Conservation (phyloP, 1,284 basidiomycete genomes). For the Hymenochaete sp. region DNA sequence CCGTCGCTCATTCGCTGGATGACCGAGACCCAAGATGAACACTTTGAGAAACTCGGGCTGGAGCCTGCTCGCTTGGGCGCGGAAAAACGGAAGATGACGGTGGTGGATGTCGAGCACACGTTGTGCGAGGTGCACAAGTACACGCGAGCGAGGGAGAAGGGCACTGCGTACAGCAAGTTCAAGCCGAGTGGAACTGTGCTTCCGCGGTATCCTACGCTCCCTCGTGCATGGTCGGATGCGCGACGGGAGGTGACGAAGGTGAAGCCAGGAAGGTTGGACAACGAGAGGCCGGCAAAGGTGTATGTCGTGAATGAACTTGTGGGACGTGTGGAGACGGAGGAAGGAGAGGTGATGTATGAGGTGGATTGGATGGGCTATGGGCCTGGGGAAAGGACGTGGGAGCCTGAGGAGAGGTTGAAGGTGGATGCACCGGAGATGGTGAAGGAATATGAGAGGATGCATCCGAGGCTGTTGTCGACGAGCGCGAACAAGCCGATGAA, state of each 20-base stretch:
- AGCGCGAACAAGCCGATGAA: background rate
- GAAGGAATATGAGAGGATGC: slow-evolving; percentile 27
- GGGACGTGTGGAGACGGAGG: slow-evolving; percentile 27
- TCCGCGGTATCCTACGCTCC: slow-evolving; percentile 30
- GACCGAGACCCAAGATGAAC: slow-evolving; percentile 39
- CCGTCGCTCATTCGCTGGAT: slow-evolving; percentile 51
- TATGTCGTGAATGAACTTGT: slow-evolving; percentile 35
- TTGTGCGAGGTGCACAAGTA: slow-evolving; percentile 65
- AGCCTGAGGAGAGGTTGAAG: slow-evolving; percentile 37
- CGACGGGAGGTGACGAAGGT: slow-evolving; percentile 32
- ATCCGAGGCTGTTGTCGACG: background rate
- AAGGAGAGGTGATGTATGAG: slow-evolving; percentile 20
- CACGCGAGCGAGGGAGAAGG: slow-evolving; percentile 36
- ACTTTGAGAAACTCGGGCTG: slow-evolving; percentile 45
- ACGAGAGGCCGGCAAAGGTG: slow-evolving; percentile 33
- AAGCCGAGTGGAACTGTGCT: slow-evolving; percentile 21
- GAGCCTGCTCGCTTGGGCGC: slow-evolving; percentile 33
- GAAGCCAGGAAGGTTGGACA: slow-evolving; percentile 28
- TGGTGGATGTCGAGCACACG: slow-evolving; percentile 59
- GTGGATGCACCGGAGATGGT: slow-evolving; percentile 38
- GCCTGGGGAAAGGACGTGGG: slow-evolving; percentile 54
- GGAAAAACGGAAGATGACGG: slow-evolving; percentile 36
- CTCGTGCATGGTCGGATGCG: slow-evolving; percentile 43
- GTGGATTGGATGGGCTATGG: slow-evolving; percentile 57
- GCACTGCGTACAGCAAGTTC: slow-evolving; percentile 27